These are phyloP conservation scores for Lyophyllum shimeji DNA, from an alignment of 768 basidiomycete species.

Conservation along the genomic window DNA sequence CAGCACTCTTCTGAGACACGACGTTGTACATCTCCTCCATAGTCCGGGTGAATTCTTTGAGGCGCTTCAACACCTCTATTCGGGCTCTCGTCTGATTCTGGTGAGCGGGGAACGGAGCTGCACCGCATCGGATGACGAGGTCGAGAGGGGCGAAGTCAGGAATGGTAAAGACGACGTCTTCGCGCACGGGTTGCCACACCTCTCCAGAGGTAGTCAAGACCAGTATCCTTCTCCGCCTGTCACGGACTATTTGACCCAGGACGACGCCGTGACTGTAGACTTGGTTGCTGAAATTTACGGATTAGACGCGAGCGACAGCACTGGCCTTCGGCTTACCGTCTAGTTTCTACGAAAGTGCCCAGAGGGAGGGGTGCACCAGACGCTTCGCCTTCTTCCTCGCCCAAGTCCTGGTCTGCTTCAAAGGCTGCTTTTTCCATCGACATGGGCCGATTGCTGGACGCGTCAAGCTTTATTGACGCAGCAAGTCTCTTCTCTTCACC, in stretches of 20 bases:
- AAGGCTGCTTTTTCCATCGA: constrained; percentile 19
- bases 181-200: constrained; percentile 42
- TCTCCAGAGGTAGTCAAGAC: constrained; percentile 51
- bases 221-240: constrained; percentile 19
- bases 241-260: constrained; percentile 25
- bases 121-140: constrained; percentile 50
- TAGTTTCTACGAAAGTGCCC: constrained; percentile 54
- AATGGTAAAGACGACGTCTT: constrained; percentile 63
- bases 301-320: constrained; percentile 7
- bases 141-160: constrained; percentile 51
- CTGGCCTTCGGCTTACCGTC: constrained; percentile 36
- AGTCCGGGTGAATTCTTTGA: constrained; percentile 51
- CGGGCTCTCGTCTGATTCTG: constrained; percentile 53
- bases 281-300: constrained; percentile 29
- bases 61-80: constrained; percentile 57
- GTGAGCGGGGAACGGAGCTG: constrained; percentile 23
- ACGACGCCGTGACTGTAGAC: constrained; percentile 32
- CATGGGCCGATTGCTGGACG: not conserved
- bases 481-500: constrained; percentile 39
- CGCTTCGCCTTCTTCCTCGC: constrained; percentile 15
- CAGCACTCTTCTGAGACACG: constrained; percentile 24
- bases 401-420: constrained; percentile 6
- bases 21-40: constrained; percentile 41
- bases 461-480: constrained; percentile 11
- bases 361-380: constrained; percentile 25